Percentiles rank a stretch among this genome's conserved stretches.
These are phyloP conservation scores for Fusarium luffae DNA, from an alignment of 2,329 filamentous ascomycete species.

Conservation along the genomic window DNA sequence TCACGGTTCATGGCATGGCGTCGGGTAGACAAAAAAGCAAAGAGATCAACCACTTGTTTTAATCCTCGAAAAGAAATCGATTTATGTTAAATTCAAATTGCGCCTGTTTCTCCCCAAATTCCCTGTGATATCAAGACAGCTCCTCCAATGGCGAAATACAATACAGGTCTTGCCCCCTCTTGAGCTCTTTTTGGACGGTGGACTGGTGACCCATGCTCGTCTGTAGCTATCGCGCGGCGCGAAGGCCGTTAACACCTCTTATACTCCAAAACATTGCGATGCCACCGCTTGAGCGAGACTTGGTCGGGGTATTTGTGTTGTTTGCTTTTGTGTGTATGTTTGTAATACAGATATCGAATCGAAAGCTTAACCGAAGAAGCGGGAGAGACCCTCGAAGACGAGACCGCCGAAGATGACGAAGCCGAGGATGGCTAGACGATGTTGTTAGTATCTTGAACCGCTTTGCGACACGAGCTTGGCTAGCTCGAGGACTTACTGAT, in stretches of 20 bases:
- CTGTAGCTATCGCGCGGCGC: conserved; percentile 10
- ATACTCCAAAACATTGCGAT: conserved; percentile 10
- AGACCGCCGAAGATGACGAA: conserved; percentile 72
- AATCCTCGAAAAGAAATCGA: conserved; percentile 26
- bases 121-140: conserved; percentile 41
- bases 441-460: conserved; percentile 10
- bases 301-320: conserved; percentile 14
- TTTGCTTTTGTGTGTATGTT: conserved; percentile 11
- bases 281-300: conserved; percentile 5
- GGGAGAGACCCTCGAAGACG: conserved; percentile 67
- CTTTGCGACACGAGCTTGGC: not conserved
- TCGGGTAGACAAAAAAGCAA: conserved; percentile 44
- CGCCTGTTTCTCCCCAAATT: conserved; percentile 44
- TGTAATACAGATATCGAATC: conserved; percentile 1
- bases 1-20: conserved; percentile 41
- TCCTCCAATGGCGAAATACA: conserved; percentile 34
- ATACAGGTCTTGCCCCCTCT: conserved; percentile 11
- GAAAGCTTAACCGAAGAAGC: conserved; percentile 57
- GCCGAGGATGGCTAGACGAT: conserved; percentile 61
- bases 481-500: conserved; percentile 60
- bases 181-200: conserved; percentile 8
- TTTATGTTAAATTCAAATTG: conserved; percentile 44
- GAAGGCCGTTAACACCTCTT: conserved; percentile 4
- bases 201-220: conserved; percentile 10
- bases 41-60: conserved; percentile 40